These are phyloP conservation scores for Gossypium thurberi DNA, from an alignment of 345 rosid species.

Conservation along the genomic window DNA sequence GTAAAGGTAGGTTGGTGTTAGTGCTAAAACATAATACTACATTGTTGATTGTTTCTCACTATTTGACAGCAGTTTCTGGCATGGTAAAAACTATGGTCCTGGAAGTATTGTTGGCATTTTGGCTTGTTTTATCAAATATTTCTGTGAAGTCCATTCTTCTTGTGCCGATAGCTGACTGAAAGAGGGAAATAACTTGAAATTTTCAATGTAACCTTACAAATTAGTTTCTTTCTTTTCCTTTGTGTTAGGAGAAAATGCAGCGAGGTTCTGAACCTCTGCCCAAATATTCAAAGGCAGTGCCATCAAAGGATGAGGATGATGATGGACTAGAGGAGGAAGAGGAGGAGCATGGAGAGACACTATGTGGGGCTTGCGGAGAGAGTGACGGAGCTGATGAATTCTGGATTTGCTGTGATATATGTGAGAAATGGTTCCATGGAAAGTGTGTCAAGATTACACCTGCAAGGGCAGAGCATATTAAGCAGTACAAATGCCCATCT, in stretches of 20 bases:
- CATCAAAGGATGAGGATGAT: constrained; percentile 43
- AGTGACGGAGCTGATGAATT: constrained; percentile 45
- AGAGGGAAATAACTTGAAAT: neutral
- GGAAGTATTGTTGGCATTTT: neutral
- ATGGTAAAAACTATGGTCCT: neutral
- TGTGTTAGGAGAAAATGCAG: constrained; percentile 19
- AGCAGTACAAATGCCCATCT: neutral
- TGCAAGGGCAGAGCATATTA: neutral
- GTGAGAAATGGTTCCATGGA: neutral
- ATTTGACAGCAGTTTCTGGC: neutral
- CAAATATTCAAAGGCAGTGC: constrained; percentile 34
- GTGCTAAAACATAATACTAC: neutral
- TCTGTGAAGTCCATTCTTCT: neutral
- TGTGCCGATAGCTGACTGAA: neutral
- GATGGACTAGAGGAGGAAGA: constrained; percentile 63
- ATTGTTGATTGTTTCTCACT: neutral
- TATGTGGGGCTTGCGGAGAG: constrained; percentile 67
- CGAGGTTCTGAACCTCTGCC: constrained; percentile 45
- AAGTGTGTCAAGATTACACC: constrained; percentile 4
- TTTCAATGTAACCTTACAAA: neutral
- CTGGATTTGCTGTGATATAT: neutral
- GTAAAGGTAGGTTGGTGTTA: neutral
- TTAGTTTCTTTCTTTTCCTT: neutral
- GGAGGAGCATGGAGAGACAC: constrained; percentile 49
- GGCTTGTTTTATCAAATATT: neutral